Evolutionary conservation across 768 basidiomycete genomes (phyloP).

Genomic region (Macrolepiota fuliginosa): DNA sequence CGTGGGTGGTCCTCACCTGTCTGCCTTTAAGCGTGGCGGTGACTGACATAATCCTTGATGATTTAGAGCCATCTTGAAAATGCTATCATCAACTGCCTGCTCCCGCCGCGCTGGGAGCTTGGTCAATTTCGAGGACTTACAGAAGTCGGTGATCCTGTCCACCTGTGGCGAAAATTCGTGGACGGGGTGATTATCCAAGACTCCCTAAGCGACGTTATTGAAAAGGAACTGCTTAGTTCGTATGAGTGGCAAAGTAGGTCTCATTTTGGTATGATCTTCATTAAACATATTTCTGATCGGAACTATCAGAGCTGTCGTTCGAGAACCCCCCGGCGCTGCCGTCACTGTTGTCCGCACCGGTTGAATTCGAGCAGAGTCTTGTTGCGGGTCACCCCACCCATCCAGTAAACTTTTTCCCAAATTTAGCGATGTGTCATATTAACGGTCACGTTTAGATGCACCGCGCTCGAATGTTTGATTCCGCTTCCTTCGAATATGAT

Average conservation of each 20-base stretch:
- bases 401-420: conserved; percentile 34
- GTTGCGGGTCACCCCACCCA: conserved; percentile 61
- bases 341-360: conserved; percentile 35
- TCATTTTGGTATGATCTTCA: neutral
- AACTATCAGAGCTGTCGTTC: conserved; percentile 34
- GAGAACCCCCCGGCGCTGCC: conserved; percentile 41
- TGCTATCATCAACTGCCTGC: conserved; percentile 29
- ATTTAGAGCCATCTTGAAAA: conserved; percentile 24
- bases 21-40: neutral
- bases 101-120: conserved; percentile 38
- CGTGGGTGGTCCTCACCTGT: neutral
- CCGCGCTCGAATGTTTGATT: conserved; percentile 43
- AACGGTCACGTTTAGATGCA: conserved; percentile 42
- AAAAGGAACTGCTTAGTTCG: conserved; percentile 42
- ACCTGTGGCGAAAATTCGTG: conserved; percentile 44
- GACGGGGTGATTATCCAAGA: conserved; percentile 31
- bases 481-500: conserved; percentile 36
- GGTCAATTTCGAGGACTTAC: conserved; percentile 22
- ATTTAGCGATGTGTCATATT: neutral
- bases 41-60: neutral
- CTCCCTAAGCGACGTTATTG: conserved; percentile 30
- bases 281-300: neutral
- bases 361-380: conserved; percentile 59
- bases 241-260: conserved; percentile 41
- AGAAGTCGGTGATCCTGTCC: conserved; percentile 30